Evolutionary conservation across 2,329 filamentous ascomycete genomes (phyloP), one percentile per base, ranked within the genome.

Genomic region (Arthroderma sp.): DNA sequence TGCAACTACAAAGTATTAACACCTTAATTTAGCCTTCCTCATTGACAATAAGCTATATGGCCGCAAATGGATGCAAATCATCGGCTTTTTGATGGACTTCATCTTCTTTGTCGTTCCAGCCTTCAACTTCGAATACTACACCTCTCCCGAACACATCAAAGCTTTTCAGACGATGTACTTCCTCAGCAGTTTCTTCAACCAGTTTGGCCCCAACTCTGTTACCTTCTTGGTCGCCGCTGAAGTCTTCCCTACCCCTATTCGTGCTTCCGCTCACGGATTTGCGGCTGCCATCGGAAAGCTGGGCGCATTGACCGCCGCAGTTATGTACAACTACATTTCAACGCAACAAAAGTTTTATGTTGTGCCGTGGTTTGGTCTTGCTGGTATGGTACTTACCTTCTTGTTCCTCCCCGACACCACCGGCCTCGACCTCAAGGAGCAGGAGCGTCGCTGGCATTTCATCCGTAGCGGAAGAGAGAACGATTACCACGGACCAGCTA

Each of bases 91-190:
- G 58, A 83, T 88, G 73, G 84, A 83, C 67, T 96, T 95, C 72
- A 72, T 95, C 66, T 82, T 93, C 66, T 96, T 96, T 67, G 74
- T 94, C 60, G 76, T 95, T 36, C 89, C 89, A 1, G 88, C 83
- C 38, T 94, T 94, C 75, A 72, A 86, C 60, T 94, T 81, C 70
- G 63, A 84, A 0, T 87, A 91, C 76, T 95, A 87, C 71, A 86
- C 77, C 15, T 72, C 71, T 41, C 68, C 73, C 1, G 70, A 71
- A 4, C 78, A 86, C 56, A 82, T 95, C 62, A 80, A 86, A 58
- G 71, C 74, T n/a, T 96, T 96, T 80, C 88, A 95, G 71, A 80
- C 88, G 60, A 94, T 96, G 86, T 95, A 95, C 75, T 95, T 94
- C 70, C 65, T 96, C 55, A 94, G 86, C 5, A 94, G 86, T 27